Evolutionary conservation across 1,284 basidiomycete species (phyloP), one percentile per base, ranked within the genome.

Genomic region (Austropuccinia psidii): DNA sequence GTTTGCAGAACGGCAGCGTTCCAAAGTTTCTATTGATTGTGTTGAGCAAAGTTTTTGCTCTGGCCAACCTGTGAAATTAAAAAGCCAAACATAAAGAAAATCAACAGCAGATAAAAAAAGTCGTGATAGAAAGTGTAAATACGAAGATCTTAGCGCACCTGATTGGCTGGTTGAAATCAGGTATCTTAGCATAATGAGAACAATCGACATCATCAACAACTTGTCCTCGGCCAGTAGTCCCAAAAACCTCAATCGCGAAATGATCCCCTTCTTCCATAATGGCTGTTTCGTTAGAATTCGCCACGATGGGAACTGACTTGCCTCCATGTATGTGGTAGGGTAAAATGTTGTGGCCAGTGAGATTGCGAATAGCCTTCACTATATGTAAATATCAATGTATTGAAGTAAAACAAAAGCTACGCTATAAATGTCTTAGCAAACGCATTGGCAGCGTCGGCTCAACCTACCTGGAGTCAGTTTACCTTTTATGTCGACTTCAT

Each of bases 201-300:
- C 89, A 90, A 52, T 94, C 94, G 27, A 94, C 96, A 75, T 85
- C 85, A 79, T 98, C 95, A 15, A 91, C 85, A n/a, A 98, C 92
- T 55, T 88, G 85, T 3, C 95, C 96, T 50, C 90, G 85, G n/a
- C 96, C 96, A 0, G 95, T 98, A 29, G 90, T 91, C 27, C 96
- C 96, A 82, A 99, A 99, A 0, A 96, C 98, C 82, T 99, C 96
- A 76, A 99, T 97, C 17, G 96, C 96, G 81, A 93, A 98, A 81
- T 97, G 96, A 80, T 99, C 96, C 43, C 93, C 95, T 82, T 99
- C 96, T 81, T 98, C 96, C 96, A 98, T 99, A 83, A 92, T 96
- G 24, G 90, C 92, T 78, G 88, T 86, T 81, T 95, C 91, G 69
- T 88, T 85, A 76, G 79, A 75, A 75, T 90, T 92, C 82, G 90